phyloP scores from a whole-genome alignment of 1,284 basidiomycete species.

The Thecaphora frezii region DNA sequence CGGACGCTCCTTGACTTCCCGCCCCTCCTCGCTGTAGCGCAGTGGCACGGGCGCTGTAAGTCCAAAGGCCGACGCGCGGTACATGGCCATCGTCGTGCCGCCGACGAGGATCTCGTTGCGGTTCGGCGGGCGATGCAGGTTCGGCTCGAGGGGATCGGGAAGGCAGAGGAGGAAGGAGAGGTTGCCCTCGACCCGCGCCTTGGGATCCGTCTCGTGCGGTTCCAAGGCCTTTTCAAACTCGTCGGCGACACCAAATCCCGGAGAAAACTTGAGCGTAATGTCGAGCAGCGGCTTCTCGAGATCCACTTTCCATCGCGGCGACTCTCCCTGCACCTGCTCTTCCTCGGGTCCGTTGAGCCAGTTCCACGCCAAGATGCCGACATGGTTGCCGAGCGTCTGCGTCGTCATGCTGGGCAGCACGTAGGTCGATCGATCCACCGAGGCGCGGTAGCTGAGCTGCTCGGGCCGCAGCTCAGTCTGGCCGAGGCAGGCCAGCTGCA shows the following conservation, averaged over 20 bases:
- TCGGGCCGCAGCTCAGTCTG: background rate
- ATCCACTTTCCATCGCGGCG: constrained; percentile 23
- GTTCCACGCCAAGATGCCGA: constrained; percentile 35
- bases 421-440: constrained; percentile 50
- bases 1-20: constrained; percentile 1
- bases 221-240: constrained; percentile 31
- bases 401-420: constrained; percentile 49
- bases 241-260: constrained; percentile 34
- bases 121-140: constrained; percentile 12
- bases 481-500: constrained; percentile 8
- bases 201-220: constrained; percentile 8
- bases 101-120: constrained; percentile 28
- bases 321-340: background rate
- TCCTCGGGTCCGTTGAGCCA: constrained; percentile 28
- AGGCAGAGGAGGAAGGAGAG: constrained; percentile 31
- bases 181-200: constrained; percentile 12
- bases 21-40: constrained; percentile 7
- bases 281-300: constrained; percentile 31
- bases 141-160: constrained; percentile 5
- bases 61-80: constrained; percentile 29
- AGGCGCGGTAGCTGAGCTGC: constrained; percentile 31
- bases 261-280: constrained; percentile 34
- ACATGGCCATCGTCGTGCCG: constrained; percentile 35
- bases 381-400: constrained; percentile 33
- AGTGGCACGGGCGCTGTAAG: constrained; percentile 23